These are phyloP conservation scores for Xylaria hypoxylon DNA, from an alignment of 2,329 filamentous ascomycete species.

Conservation along the genomic window DNA sequence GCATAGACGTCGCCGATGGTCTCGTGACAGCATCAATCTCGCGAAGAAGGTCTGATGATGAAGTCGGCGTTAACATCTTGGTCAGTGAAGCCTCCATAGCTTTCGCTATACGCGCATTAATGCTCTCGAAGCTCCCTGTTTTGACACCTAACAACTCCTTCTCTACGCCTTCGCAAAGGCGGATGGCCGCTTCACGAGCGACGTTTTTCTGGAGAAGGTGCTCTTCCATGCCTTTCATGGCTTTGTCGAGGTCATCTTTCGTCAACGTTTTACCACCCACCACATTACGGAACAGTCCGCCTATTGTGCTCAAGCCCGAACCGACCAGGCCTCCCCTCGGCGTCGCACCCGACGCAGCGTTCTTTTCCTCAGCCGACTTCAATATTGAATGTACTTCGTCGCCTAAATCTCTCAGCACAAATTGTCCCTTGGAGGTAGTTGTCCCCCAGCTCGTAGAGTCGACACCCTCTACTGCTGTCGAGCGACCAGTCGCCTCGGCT, in stretches of 20 bases:
- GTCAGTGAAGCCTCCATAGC: slow-evolving; percentile 93
- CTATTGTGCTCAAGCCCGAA: slow-evolving; percentile 83
- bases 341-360: slow-evolving; percentile 58
- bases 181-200: slow-evolving; percentile 90
- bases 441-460: slow-evolving; percentile 86
- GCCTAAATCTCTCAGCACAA: slow-evolving; percentile 91
- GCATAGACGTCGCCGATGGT: slow-evolving; percentile 71
- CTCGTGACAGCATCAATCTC: slow-evolving; percentile 86
- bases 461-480: slow-evolving; percentile 76
- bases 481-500: slow-evolving; percentile 61
- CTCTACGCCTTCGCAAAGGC: slow-evolving; percentile 91
- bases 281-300: slow-evolving; percentile 91
- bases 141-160: slow-evolving; percentile 90
- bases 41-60: slow-evolving; percentile 91
- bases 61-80: slow-evolving; percentile 96
- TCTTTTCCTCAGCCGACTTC: slow-evolving; percentile 78
- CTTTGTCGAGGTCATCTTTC: slow-evolving; percentile 88
- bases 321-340: slow-evolving; percentile 76
- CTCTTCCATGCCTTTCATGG: slow-evolving; percentile 95
- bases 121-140: slow-evolving; percentile 90
- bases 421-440: slow-evolving; percentile 87
- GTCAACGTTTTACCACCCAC: slow-evolving; percentile 94
- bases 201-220: slow-evolving; percentile 96
- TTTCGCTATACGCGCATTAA: slow-evolving; percentile 83
- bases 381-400: slow-evolving; percentile 94